Conservation (phyloP, 2,329 filamentous ascomycete species). For the Neurospora crassa region DNA sequence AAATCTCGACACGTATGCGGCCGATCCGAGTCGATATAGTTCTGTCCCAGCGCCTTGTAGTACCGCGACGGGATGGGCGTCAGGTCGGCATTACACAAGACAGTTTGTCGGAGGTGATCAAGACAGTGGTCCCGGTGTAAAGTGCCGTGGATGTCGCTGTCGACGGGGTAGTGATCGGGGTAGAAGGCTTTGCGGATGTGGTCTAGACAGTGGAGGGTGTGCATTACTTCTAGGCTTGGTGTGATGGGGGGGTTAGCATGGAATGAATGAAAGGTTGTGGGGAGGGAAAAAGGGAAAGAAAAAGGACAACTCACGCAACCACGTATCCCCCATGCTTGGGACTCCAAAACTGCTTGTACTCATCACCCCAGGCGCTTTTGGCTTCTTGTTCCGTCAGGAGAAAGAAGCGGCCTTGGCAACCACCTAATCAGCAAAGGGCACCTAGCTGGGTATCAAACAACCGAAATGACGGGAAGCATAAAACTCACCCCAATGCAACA, state of each 20-base stretch:
- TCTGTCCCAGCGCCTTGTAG: slow-evolving; percentile 10
- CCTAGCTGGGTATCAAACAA: too few relatives aligned
- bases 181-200: slow-evolving; percentile 4
- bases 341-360: not conserved
- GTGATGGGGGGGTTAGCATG: not conserved
- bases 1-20: slow-evolving; percentile 17
- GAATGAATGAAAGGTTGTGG: too few relatives aligned
- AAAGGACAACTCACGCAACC: not conserved
- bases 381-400: not conserved
- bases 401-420: not conserved
- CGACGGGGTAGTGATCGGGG: not conserved
- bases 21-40: slow-evolving; percentile 17
- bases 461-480: not conserved
- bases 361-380: not conserved
- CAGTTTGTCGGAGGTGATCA: slow-evolving; percentile 15
- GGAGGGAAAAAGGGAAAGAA: not conserved
- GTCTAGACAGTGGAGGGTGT: not conserved
- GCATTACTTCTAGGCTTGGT: not conserved
- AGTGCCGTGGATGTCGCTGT: not conserved
- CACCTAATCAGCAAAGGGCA: not conserved
- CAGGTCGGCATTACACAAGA: slow-evolving; percentile 16
- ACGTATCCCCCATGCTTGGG: not conserved
- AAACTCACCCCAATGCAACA: slow-evolving; percentile 1
- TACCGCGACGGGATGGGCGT: slow-evolving; percentile 14
- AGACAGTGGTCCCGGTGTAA: slow-evolving; percentile 15